Base-by-base conservation (phyloP, 176 grass and related monocot genomes). In the Zoysia japonica region DNA sequence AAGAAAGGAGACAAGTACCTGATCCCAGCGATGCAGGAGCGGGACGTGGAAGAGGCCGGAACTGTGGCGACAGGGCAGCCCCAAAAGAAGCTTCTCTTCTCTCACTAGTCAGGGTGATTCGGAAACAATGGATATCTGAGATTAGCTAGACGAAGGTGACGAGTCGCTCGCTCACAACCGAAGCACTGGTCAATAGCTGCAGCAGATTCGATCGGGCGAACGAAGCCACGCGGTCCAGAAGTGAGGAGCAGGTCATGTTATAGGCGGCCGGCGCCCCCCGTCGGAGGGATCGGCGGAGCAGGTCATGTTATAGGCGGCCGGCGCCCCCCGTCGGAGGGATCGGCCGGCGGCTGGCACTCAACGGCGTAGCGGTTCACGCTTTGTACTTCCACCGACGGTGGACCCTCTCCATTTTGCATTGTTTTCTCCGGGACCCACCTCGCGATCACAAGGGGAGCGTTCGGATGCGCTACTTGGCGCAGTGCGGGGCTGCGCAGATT, bases 21-120 rank as follows among this genome's bases (percentile, higher is more conserved):
- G 67, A 65, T 85, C 75, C 57, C 67, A 56, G 47, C 9, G 57
- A 78, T 47, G 47, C 40, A 41, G 15, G 59, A 72, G 47, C 40
- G 48, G 15, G 59, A 72, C 14, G 48, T 38, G 9, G 7, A 11
- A 62, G 55, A 17, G n/a, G 42, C 2, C 12, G 20, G 20, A 39
- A 12, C 78, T 17, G n/a, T 2, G 40, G 7, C 17, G 52, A 69
- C 17, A 14, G 50, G 70, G 10, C 43, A 55, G 65, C 0, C 14
- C 1, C 11, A 62, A 75, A 4, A 42, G 2, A 77, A 2, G 4
- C 59, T 61, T 20, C 55, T 57, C 55, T 57, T 2, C 17, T n/a
- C 17, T 7, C 6, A 57, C 17, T 0, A 19, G 17, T 19, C 55
- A 19, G 55, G 55, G 16, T 8, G 55, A 28, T 61, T 20, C 57